Base-by-base conservation (phyloP, 495 filamentous ascomycete species). In the Penicillium atrosanguineum region DNA sequence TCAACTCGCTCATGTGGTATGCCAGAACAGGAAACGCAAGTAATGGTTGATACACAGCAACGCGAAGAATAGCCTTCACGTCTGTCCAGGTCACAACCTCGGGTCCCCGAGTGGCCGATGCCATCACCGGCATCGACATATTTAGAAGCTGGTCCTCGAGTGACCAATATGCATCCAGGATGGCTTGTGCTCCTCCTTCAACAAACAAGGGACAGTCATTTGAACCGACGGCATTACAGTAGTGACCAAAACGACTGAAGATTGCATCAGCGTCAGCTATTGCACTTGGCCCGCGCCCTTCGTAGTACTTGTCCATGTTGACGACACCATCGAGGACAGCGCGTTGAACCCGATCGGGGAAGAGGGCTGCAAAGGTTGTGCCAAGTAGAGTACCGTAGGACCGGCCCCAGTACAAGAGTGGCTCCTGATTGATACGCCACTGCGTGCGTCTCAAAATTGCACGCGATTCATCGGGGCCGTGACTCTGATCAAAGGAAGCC, bases 381-480 rank as follows among this genome's bases (percentile, higher is more conserved):
- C 85, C 86, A 4, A 89, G 78, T 5, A 84, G 67, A 1, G 84
- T 86, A 4, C 86, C 87, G 57, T 89, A 89, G n/a, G 81, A 85
- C 15, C 87, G 79, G 9, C 87, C 80, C 73, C 86, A 86, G 44
- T 82, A 87, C 6, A 81, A 73, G 18, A 87, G 67, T 42, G 75
- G 78, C 58, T 78, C 73, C 25, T 60, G 41, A 38, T 74, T 79
- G 0, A 44, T 60, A 6, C 60, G 55, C 68, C 73, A 73, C 41
- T 43, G 45, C 5, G 69, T 74, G 21, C 66, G 63, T 14, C 45
- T 18, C 12, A 57, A n/a, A 21, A 75, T 61, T 0, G 50, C 36
- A 25, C 57, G 65, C 52, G 67, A 16, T 45, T 62, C 34, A 59
- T 73, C 45, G 61, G 55, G 21, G 47, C 77, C 63, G 56, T 71